These are phyloP conservation scores for Alternaria triticimaculans DNA, from an alignment of 2,329 filamentous ascomycete species.

Conservation along the genomic window DNA sequence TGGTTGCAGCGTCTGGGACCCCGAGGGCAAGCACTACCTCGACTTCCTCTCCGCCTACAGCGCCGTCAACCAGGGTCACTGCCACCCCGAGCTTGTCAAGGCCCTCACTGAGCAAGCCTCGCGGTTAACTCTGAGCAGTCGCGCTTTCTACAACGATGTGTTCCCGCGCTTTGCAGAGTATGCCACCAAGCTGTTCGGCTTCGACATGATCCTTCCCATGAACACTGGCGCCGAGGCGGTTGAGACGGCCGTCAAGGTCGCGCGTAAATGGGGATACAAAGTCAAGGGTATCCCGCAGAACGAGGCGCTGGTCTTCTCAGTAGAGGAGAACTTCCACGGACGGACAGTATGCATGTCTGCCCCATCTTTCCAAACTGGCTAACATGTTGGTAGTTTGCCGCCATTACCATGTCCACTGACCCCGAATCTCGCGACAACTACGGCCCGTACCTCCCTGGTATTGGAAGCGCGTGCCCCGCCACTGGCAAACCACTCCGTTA, in stretches of 20 bases:
- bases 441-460: constrained; percentile 89
- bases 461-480: constrained; percentile 77
- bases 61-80: constrained; percentile 97
- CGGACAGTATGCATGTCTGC: constrained; percentile 71
- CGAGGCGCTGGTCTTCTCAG: constrained; percentile 84
- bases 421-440: constrained; percentile 97
- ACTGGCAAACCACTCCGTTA: constrained; percentile 82
- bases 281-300: constrained; percentile 86
- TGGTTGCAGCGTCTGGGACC: constrained; percentile 93
- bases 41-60: constrained; percentile 99
- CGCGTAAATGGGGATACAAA: constrained; percentile 98
- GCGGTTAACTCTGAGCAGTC: constrained; percentile 87
- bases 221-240: constrained; percentile 97
- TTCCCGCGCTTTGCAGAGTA: constrained; percentile 96
- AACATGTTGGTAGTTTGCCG: constrained; percentile 72
- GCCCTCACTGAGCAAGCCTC: constrained; percentile 88
- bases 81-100: constrained; percentile 93
- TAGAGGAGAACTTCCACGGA: constrained; percentile 93
- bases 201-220: constrained; percentile 98
- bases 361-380: constrained; percentile 9
- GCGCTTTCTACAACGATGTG: constrained; percentile 98
- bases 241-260: constrained; percentile 95
- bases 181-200: constrained; percentile 86
- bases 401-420: constrained; percentile 93
- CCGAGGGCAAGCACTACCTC: constrained; percentile 88